Evolutionary conservation across 2,329 filamentous ascomycete species (phyloP).

Genomic region (Monilinia polystroma): DNA sequence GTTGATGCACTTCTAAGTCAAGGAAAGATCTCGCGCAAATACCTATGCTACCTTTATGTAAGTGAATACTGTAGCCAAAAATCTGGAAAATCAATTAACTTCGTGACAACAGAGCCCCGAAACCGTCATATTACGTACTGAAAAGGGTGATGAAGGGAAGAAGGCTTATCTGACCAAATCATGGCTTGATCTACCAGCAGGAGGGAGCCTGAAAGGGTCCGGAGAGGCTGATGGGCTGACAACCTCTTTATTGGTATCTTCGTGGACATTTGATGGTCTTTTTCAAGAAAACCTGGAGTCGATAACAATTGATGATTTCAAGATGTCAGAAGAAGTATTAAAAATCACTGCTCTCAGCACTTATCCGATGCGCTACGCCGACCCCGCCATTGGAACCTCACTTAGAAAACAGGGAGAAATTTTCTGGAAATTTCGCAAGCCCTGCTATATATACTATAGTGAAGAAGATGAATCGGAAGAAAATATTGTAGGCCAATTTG

Average conservation of each 20-base stretch:
- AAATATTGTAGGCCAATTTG: neutral
- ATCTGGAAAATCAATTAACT: neutral
- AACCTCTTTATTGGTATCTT: constrained; percentile 18
- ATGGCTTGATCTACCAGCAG: constrained; percentile 11
- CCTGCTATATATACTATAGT: constrained; percentile 20
- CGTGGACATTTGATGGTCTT: constrained; percentile 21
- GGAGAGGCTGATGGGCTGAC: neutral
- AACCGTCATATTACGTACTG: constrained; percentile 12
- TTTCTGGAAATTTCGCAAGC: constrained; percentile 22
- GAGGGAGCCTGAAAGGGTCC: neutral
- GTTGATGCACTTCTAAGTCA: constrained; percentile 16
- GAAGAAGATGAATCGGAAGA: constrained; percentile 14
- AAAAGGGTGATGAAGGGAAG: neutral
- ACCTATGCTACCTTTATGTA: constrained; percentile 19
- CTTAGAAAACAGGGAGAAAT: constrained; percentile 24
- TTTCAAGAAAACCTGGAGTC: constrained; percentile 15
- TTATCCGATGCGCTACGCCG: constrained; percentile 20
- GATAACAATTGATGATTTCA: constrained; percentile 18
- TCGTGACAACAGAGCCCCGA: constrained; percentile 16
- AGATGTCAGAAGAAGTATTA: constrained; percentile 14
- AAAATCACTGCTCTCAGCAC: constrained; percentile 17
- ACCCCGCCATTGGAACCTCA: constrained; percentile 12
- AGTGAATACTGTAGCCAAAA: neutral
- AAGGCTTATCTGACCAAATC: constrained; percentile 20
- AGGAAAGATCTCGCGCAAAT: constrained; percentile 18